phyloP scores from a whole-genome alignment of 352 stramenopile genomes.

The Phytophthora boehmeriae region DNA sequence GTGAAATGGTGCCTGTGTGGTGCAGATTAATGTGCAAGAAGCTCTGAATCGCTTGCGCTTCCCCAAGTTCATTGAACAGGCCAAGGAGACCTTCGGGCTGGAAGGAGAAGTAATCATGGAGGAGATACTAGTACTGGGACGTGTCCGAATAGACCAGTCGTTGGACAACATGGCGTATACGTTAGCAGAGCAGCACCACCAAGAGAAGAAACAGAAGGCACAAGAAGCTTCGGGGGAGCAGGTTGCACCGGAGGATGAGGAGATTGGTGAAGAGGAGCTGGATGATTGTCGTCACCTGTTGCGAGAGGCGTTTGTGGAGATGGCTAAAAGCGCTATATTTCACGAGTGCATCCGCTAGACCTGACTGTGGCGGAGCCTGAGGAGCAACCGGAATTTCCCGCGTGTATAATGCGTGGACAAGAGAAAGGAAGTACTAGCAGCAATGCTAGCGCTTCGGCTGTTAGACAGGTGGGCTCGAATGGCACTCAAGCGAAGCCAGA shows the following conservation, averaged over 20 bases:
- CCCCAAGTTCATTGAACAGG: slow-evolving; percentile 82
- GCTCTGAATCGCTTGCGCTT: slow-evolving; percentile 85
- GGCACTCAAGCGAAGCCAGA: slow-evolving; percentile 17
- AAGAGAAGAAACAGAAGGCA: slow-evolving; percentile 34
- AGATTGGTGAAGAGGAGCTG: slow-evolving; percentile 77
- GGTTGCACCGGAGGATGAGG: slow-evolving; percentile 37
- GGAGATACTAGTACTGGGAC: slow-evolving; percentile 83
- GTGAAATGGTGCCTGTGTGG: slow-evolving; percentile 2
- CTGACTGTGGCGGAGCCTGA: slow-evolving; percentile 71
- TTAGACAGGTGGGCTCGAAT: slow-evolving; percentile 16
- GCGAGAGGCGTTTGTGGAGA: slow-evolving; percentile 79
- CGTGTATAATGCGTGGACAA: slow-evolving; percentile 65
- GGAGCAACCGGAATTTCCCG: slow-evolving; percentile 61
- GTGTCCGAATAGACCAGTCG: slow-evolving; percentile 86
- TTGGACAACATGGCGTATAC: slow-evolving; percentile 84
- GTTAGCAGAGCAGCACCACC: slow-evolving; percentile 65
- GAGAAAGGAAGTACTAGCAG: slow-evolving; percentile 24
- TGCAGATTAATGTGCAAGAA: slow-evolving; percentile 81
- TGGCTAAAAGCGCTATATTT: slow-evolving; percentile 91
- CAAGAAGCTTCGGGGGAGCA: slow-evolving; percentile 22
- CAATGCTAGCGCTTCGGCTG: slow-evolving; percentile 19
- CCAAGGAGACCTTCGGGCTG: slow-evolving; percentile 74
- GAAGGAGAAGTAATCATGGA: slow-evolving; percentile 90
- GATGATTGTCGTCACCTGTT: slow-evolving; percentile 66
- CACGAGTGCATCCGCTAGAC: slow-evolving; percentile 83